Evolutionary conservation across 768 basidiomycete genomes (phyloP).

Genomic region (Collybia sordida): DNA sequence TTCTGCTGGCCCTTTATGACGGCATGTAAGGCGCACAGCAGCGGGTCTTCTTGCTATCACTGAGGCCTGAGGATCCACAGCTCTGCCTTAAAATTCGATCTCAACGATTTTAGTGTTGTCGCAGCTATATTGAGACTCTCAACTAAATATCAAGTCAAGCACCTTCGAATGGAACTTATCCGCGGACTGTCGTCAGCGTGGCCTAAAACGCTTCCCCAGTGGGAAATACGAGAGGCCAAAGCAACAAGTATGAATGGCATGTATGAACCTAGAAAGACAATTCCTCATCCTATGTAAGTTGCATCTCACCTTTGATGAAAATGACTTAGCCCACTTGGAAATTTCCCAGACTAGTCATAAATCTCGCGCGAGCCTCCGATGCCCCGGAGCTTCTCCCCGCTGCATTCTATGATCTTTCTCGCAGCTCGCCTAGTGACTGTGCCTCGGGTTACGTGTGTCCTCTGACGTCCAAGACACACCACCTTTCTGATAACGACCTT

Average conservation of each 20-base stretch:
- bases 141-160: constrained; percentile 62
- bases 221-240: constrained; percentile 68
- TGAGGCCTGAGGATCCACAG: constrained; percentile 25
- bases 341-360: constrained; percentile 56
- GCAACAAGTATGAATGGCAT: constrained; percentile 47
- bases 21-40: constrained; percentile 52
- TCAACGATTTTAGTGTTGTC: constrained; percentile 49
- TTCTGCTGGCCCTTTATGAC: constrained; percentile 69
- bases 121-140: constrained; percentile 61
- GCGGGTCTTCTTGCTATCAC: constrained; percentile 4
- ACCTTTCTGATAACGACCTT: constrained; percentile 53
- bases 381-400: constrained; percentile 64
- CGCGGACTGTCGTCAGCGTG: constrained; percentile 51
- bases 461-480: constrained; percentile 31
- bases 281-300: constrained; percentile 71
- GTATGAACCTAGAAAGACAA: constrained; percentile 52
- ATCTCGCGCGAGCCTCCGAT: constrained; percentile 57
- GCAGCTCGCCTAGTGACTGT: constrained; percentile 61
- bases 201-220: constrained; percentile 61
- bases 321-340: constrained; percentile 1
- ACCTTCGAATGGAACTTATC: constrained; percentile 57
- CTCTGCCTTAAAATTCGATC: constrained; percentile 45
- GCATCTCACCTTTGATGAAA: constrained; percentile 10
- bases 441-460: constrained; percentile 48
- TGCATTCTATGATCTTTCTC: constrained; percentile 80